These are phyloP conservation scores for Backusella tuberculispora DNA, from an alignment of 192 early-diverging fungal species.

Conservation along the genomic window DNA sequence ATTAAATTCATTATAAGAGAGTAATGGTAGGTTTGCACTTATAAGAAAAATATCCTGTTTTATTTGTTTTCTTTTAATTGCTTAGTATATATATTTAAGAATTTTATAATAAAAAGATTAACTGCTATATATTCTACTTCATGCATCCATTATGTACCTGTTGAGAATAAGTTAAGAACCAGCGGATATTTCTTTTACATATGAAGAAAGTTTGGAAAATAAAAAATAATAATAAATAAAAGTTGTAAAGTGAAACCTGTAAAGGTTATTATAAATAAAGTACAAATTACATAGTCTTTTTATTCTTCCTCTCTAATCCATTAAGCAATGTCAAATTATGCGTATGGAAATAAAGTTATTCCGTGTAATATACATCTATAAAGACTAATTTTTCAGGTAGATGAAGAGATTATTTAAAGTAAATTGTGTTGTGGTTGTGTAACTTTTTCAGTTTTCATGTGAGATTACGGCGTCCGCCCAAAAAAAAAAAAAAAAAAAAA, in stretches of 20 bases:
- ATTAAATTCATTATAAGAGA: too few relatives aligned
- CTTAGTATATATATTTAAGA: too few relatives aligned
- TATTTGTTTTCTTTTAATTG: too few relatives aligned
- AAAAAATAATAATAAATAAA: not conserved
- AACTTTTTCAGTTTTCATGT: not conserved
- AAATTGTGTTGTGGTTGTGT: not conserved
- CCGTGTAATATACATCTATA: not conserved
- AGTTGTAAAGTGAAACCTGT: not conserved
- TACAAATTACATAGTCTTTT: not conserved
- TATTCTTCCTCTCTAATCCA: not conserved
- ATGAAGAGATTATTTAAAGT: not conserved
- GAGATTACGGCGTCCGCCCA: not conserved
- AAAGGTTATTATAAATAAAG: not conserved
- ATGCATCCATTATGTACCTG: too few relatives aligned
- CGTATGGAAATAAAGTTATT: not conserved
- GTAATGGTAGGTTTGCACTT: too few relatives aligned
- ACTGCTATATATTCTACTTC: too few relatives aligned
- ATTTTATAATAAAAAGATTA: too few relatives aligned
- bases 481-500: too few relatives aligned
- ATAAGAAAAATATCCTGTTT: too few relatives aligned
- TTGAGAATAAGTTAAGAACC: too few relatives aligned
- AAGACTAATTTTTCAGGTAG: not conserved
- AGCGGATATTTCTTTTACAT: too few relatives aligned
- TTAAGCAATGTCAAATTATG: not conserved
- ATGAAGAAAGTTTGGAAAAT: not conserved